Conservation (phyloP, 208 protist species). For the Balamuthia mandrillaris region DNA sequence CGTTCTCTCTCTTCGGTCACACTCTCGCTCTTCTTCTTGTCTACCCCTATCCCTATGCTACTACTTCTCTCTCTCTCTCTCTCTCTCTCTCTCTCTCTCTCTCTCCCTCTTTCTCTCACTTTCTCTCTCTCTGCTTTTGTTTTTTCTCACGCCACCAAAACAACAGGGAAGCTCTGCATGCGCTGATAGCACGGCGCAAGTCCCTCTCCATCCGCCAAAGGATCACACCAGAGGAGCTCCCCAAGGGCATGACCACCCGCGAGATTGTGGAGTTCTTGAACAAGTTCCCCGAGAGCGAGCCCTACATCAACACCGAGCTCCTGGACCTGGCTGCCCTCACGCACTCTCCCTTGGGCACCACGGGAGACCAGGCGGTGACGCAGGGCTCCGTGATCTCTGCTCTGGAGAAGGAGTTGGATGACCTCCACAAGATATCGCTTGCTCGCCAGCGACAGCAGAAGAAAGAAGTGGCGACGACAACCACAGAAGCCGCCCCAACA, state of each 20-base stretch:
- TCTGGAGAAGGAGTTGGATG: too few species aligned
- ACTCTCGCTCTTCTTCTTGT: not conserved
- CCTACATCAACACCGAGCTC: too few species aligned
- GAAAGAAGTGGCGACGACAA: too few species aligned
- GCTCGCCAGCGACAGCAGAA: too few species aligned
- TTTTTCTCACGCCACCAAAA: not conserved
- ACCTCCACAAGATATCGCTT: too few species aligned
- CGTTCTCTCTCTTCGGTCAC: not conserved
- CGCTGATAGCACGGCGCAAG: conserved; percentile 45
- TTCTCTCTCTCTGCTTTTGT: not conserved
- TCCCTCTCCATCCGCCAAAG: conserved; percentile 48
- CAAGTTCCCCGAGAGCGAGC: too few species aligned
- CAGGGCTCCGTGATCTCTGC: too few species aligned
- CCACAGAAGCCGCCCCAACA: too few species aligned
- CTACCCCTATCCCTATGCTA: not conserved
- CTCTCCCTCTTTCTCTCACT: not conserved
- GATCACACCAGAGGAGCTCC: conserved; percentile 41
- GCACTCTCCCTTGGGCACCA: too few species aligned
- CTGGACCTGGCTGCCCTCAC: too few species aligned
- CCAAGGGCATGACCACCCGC: conserved; percentile 63
- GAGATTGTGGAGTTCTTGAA: too few species aligned
- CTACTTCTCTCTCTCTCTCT: conserved; percentile 53
- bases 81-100: not conserved
- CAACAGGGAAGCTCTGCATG: not conserved
- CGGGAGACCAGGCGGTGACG: too few species aligned